Evolutionary conservation across 2,329 filamentous ascomycete species (phyloP), one percentile per base, ranked within the genome.

Genomic region (Nigrospora osmanthi): DNA sequence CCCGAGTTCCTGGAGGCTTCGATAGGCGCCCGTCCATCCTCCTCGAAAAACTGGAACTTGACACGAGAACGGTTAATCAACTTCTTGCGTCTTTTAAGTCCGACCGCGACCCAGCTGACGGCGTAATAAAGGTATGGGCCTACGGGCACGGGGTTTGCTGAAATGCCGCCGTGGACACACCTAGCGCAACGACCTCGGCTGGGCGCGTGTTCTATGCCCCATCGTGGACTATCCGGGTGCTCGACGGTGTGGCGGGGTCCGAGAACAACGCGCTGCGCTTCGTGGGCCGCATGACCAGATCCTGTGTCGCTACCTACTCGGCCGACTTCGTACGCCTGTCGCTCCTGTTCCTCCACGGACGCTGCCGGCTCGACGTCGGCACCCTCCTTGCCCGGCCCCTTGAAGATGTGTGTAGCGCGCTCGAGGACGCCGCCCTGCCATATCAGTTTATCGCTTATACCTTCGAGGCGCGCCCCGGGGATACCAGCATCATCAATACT

Each of bases 281-380:
- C 46, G 49, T 70, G 11, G 54, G 61, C 31, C 66, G 59, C 0
- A 74, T 75, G 67, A 59, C 63, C 12, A 71, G 72, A 0, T 63
- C 64, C 0, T 64, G 65, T 43, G 57, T 61, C 1, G 71, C 66
- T 1, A 62, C 61, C 1, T 73, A 77, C 48, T 64, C 62, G 1
- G 68, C 69, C 3, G 74, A 77, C 43, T 58, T 76, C 1, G 56
- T 76, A 6, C 66, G 73, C 1, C 59, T 71, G 0, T 61, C 68
- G 0, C 52, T 68, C 3, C 45, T 73, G 3, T 66, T 61, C 43
- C 52, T 63, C 7, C 59, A 71, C 31, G 70, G 69, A 0, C 69
- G 70, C 0, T 58, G 68, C 2, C 72, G 64, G 59, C 62, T 72
- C 42, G 70, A 73, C 12, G 65, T 63, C 1, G 66, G 67, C 1